Evolutionary conservation across 2,329 filamentous ascomycete species (phyloP), one percentile per base, ranked within the genome.

Genomic region (Hypoxylon sp.): DNA sequence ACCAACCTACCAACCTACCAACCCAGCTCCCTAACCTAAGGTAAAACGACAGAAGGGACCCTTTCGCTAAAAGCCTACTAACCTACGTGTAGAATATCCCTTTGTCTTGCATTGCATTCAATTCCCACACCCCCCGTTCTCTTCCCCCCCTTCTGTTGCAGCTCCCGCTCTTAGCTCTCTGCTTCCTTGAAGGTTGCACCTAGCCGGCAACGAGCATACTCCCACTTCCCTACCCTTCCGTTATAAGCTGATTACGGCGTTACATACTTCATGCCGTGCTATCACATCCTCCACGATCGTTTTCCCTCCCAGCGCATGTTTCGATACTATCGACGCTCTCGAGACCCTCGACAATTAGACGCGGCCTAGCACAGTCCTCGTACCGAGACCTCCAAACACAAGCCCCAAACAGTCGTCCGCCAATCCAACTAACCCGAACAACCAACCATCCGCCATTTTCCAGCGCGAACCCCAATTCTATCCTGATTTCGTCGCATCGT

Each of bases 211-310:
- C 69, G 52, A 71, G 54, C 71, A 67, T 64, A 50, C 64, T 58
- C 55, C 52, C 46, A 53, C 54, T 58, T 70, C 54, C 64, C 58
- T 63, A 50, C 51, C 31, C 51, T 60, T 53, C 62, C 56, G 39
- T 39, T 48, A 56, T 67, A 68, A 56, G 55, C 48, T 65, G 59
- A 70, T 66, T 66, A 69, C 66, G 59, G 71, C 62, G 64, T 69
- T 65, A 69, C 68, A 52, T 65, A 67, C 68, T 65, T 68, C 60
- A 71, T 70, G 68, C 68, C 60, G 70, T 72, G 65, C 56, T 48
- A 69, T 71, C 66, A 35, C 64, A 59, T 64, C 24, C 35, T 68
- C 47, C 61, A 71, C 66, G 56, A 69, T 69, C 67, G 37, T 69
- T 69, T 61, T 65, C 50, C 48, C 39, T 67, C 32, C 37, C 59